A percentile compares a stretch with the other conserved stretches of the same genome.
phyloP scores from a whole-genome alignment of 768 basidiomycete genomes.

The Dictyophora rubrovolvata region DNA sequence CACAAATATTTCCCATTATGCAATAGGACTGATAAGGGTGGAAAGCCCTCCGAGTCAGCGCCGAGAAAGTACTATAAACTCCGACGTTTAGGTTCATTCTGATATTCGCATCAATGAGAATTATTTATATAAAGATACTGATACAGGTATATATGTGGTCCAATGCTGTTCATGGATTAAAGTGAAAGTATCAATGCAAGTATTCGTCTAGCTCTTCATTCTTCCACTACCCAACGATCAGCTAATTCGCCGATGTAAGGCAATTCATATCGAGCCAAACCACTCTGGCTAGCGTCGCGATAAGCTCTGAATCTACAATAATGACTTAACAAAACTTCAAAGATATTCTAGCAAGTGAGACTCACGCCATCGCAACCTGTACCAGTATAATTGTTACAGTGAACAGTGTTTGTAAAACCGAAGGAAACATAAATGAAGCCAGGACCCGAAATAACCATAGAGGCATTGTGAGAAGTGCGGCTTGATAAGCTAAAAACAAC shows the following conservation, averaged over 20 bases:
- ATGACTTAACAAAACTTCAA: background rate
- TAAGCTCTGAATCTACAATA: constrained; percentile 38
- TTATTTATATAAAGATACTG: background rate
- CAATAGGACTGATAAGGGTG: background rate
- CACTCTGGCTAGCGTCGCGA: constrained; percentile 39
- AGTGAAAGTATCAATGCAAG: background rate
- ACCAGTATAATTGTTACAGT: constrained; percentile 35
- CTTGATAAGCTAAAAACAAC: constrained; percentile 58
- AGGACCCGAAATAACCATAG: constrained; percentile 47
- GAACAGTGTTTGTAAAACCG: constrained; percentile 40
- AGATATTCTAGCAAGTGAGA: constrained; percentile 6
- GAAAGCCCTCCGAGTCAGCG: background rate
- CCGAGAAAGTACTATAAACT: background rate
- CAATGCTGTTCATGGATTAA: too few relatives aligned
- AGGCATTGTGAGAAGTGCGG: constrained; percentile 59
- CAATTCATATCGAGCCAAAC: constrained; percentile 46
- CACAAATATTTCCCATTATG: constrained; percentile 27
- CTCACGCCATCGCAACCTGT: constrained; percentile 49
- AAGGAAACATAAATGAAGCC: constrained; percentile 41
- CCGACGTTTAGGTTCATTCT: background rate
- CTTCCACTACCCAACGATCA: constrained; percentile 59
- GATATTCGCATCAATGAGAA: background rate
- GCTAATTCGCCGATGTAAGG: constrained; percentile 58
- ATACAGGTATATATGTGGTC: background rate
- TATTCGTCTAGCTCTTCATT: constrained; percentile 22